Evolutionary conservation across 1,284 basidiomycete genomes (phyloP).

Genomic region (Ganoderma meredithae): DNA sequence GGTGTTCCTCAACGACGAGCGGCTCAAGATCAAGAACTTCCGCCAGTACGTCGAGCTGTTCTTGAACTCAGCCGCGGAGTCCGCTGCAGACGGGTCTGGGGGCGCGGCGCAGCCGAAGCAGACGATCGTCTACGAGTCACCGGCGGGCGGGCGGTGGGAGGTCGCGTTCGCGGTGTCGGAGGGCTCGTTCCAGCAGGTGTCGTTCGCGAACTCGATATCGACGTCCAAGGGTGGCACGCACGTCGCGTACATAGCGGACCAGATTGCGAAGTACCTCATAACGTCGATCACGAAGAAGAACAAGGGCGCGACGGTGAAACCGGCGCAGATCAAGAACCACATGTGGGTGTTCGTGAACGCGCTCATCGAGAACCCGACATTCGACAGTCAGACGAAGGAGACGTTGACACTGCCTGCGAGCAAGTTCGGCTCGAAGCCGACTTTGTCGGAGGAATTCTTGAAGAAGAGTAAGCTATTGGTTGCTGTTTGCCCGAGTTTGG

Average conservation of each 20-base stretch:
- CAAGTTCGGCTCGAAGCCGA: slow-evolving; percentile 92
- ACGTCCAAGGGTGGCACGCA: slow-evolving; percentile 98
- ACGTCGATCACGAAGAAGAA: slow-evolving; percentile 94
- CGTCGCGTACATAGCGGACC: slow-evolving; percentile 88
- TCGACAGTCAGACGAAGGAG: slow-evolving; percentile 99
- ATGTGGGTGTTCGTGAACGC: slow-evolving; percentile 99
- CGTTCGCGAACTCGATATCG: slow-evolving; percentile 98
- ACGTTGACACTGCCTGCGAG: slow-evolving; percentile 88
- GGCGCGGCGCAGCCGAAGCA: slow-evolving; percentile 82
- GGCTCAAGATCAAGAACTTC: slow-evolving; percentile 94
- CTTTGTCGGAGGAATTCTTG: slow-evolving; percentile 90
- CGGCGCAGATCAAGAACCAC: slow-evolving; percentile 95
- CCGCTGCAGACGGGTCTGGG: slow-evolving; percentile 70
- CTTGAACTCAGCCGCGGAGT: slow-evolving; percentile 74
- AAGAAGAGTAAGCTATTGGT: slow-evolving; percentile 79
- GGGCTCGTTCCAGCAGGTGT: slow-evolving; percentile 91
- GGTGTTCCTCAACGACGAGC: slow-evolving; percentile 93
- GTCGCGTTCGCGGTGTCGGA: slow-evolving; percentile 95
- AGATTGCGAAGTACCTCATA: slow-evolving; percentile 87
- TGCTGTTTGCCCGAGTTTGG: not conserved
- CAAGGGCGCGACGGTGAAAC: slow-evolving; percentile 92
- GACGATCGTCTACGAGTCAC: slow-evolving; percentile 83
- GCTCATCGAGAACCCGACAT: slow-evolving; percentile 97
- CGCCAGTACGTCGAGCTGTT: slow-evolving; percentile 99
- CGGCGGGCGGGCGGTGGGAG: slow-evolving; percentile 87